Evolutionary conservation across 768 basidiomycete species (phyloP), one percentile per base, ranked within the genome.

Genomic region (Mycena albidolilacea): DNA sequence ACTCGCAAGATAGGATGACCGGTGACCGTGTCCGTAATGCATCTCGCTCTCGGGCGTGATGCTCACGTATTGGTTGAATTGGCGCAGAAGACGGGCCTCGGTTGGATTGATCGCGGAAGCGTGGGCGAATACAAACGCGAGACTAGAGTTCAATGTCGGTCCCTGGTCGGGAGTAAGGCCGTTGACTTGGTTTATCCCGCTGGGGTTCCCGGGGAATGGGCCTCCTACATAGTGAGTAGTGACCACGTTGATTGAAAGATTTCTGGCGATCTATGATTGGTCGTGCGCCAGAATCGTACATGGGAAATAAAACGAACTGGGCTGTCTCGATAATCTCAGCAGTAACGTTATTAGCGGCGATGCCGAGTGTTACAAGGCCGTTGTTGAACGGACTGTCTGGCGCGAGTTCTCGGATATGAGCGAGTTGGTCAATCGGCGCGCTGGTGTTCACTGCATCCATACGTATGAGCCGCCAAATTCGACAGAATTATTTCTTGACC

Each of bases 1-100:
- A 52, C 60, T 54, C 43, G 63, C 69, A 3, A 71, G 58, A 46
- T 59, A 66, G 10, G 64, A 65, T 43, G 15, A 10, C 10, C 19
- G 63, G 43, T 71, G 23, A 2, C 63, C 64, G 46, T 59, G 69
- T 2, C 69, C 63, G 23, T 71, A 66, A 41, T 71, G 70, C 70
- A 71, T 71, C 59, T 71, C 70, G 57, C 64, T 65, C 46, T 71
- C 70, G 4, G 70, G 70, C 43, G 64, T 71, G 55, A 64, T 71
- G 21, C 64, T 66, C 6, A 61, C 38, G 21, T 71, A 71, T 39
- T 70, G 69, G 48, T 70, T 64, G 63, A 59, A 64, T 48, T 65
- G 30, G n/a, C 69, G 55, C 54, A 70, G 41, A 50, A 70, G 63
- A 23, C 62, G 52, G 14, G 69, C 69, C 30, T 65, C 69, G 37